Evolutionary conservation across 1,284 basidiomycete species (phyloP).

Genomic region (Austroboletus novae-zelandiae): DNA sequence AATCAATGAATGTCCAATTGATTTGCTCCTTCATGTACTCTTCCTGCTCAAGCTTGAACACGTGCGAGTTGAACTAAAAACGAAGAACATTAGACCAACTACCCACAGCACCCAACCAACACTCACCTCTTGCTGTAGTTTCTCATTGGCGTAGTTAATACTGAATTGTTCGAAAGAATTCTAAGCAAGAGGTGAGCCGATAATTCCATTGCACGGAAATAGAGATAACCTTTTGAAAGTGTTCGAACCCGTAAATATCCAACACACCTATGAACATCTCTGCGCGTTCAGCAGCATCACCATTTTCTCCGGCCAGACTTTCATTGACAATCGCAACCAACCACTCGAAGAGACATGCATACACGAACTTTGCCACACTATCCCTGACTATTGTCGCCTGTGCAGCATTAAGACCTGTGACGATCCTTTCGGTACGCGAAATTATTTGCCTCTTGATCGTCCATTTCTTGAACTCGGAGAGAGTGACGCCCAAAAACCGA

Average conservation of each 20-base stretch:
- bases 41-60: slow-evolving; percentile 99
- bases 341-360: slow-evolving; percentile 99
- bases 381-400: slow-evolving; percentile 97
- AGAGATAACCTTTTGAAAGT: slow-evolving; percentile 81
- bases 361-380: slow-evolving; percentile 97
- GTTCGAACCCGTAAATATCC: slow-evolving; percentile 96
- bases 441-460: slow-evolving; percentile 97
- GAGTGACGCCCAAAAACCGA: slow-evolving; percentile 86
- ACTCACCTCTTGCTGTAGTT: slow-evolving; percentile 88
- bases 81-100: slow-evolving; percentile 18
- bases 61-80: slow-evolving; percentile 90
- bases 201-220: background rate
- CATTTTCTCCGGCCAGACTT: slow-evolving; percentile 88
- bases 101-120: background rate
- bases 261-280: slow-evolving; percentile 99
- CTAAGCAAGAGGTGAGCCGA: slow-evolving; percentile 35
- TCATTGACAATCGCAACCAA: slow-evolving; percentile 97
- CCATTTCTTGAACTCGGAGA: slow-evolving; percentile 98
- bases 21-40: slow-evolving; percentile 99
- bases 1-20: slow-evolving; percentile 99
- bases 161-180: slow-evolving; percentile 99
- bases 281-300: slow-evolving; percentile 79
- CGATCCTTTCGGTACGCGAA: slow-evolving; percentile 94
- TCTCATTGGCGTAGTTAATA: slow-evolving; percentile 99
- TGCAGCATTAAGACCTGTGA: slow-evolving; percentile 80